Evolutionary conservation across 2,329 filamentous ascomycete species (phyloP), one percentile per base, ranked within the genome.

Genomic region (Fusarium luffae): DNA sequence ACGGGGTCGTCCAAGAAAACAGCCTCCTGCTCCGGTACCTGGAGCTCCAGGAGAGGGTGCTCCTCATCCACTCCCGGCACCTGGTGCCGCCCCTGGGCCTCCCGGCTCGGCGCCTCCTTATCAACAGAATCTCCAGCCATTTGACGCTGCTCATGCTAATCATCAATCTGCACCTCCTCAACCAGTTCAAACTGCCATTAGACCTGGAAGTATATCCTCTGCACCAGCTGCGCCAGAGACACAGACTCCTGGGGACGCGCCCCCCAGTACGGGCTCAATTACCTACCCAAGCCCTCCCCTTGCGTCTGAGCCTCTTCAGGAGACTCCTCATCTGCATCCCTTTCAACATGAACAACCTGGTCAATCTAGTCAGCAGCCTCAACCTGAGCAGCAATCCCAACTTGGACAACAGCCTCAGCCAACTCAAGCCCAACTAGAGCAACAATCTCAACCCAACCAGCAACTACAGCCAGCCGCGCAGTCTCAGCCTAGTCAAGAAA

Each of bases 1-100:
- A 14, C 83, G 87, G 46, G 85, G 86, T 3, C 81, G 87, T 9
- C 85, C 85, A 0, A 80, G 83, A 55, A 89, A 88, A 74, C 77
- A 79, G 42, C 77, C 78, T n/a, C 69, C 73, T 41, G 70, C 56
- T 43, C 40, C 69, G 21, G 56, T 63, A 2, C n/a, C 50, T 23
- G 68, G 68, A 21, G 43, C 49, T 50, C 49, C 48, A 9, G 63
- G 59, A n/a, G 58, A 70, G 56, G 52, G 40, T 37, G 16, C 32
- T 60, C 25, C 58, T 12, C 62, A 64, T 52, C 68, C 55, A 18
- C 21, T 32, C n/a, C 51, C 70, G 49, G 43, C 58, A 13, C 54
- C 54, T 41, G 51, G 52, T 23, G 32, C 47, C 40, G 52, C 34
- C 25, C 40, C 60, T 27, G 63, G 34, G 11, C 67, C 59, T 19